A percentile compares a stretch with the other conserved stretches of the same genome.
phyloP scores from a whole-genome alignment of 805 yeast genomes.

The Yarrowia sp. region DNA sequence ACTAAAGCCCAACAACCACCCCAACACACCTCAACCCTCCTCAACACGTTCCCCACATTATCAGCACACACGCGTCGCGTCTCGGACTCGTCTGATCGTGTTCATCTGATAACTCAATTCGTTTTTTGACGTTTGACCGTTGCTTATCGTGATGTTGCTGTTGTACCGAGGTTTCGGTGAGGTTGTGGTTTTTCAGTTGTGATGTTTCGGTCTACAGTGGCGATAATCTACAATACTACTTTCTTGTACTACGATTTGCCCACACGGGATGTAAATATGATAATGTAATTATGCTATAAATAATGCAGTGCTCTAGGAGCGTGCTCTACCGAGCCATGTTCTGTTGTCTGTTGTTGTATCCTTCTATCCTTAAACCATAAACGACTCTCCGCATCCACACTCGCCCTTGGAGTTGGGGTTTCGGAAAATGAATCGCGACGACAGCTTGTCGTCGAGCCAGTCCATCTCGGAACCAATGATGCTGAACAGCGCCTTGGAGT shows the following conservation, averaged over 20 bases:
- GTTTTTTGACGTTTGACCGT: too few species aligned
- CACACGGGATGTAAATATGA: neutral
- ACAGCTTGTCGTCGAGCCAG: conserved; percentile 90
- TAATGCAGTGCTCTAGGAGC: conserved; percentile 9
- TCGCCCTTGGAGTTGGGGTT: conserved; percentile 98
- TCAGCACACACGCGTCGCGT: too few species aligned
- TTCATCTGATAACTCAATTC: too few species aligned
- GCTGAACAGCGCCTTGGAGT: conserved; percentile 92
- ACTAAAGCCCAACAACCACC: too few species aligned
- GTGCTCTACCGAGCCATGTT: too few species aligned
- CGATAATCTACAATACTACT: too few species aligned
- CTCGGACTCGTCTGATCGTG: too few species aligned
- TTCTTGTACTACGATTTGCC: too few species aligned
- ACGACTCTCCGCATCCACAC: conserved; percentile 98
- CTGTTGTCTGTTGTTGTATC: neutral
- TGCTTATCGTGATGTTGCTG: too few species aligned
- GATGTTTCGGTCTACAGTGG: too few species aligned
- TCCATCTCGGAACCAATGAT: conserved; percentile 98
- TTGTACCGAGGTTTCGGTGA: neutral
- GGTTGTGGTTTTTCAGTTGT: neutral
- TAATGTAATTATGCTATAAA: conserved; percentile 24
- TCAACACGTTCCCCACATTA: too few species aligned
- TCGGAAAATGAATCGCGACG: conserved; percentile 84
- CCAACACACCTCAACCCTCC: too few species aligned
- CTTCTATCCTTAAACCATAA: conserved; percentile 67